Evolutionary conservation across 441 rosid genomes (phyloP), one percentile per base, ranked within the genome.

Genomic region (Erodium chrysanthum): DNA sequence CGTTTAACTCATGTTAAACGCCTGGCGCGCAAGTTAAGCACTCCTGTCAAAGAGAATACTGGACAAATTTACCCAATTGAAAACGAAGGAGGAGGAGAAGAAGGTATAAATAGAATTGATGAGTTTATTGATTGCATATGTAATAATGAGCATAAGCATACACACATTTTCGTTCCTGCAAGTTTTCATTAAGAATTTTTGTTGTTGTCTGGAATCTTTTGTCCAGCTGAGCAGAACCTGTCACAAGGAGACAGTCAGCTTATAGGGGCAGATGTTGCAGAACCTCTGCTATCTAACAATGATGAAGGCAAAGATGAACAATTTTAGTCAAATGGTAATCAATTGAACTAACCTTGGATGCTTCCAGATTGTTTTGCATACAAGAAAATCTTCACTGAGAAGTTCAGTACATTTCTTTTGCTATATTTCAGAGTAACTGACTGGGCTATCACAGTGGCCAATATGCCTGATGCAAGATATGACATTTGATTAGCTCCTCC

Each of bases 1-100:
- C 90, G 95, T 56, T 74, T 89, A 35, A 93, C 77, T 79, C 92
- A 73, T 56, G 76, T 91, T 35, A 93, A 93, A 76, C 81, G 73
- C 68, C 81, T 93, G 15, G 91, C 92, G 5, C 84, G 98, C 29
- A 60, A 27, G 75, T 65, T 82, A 14, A 33, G 37, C 7, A 14
- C 66, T 67, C 73, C 80, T 80, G 70, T 46, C 54, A 70, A 68
- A 7, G 71, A 17, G 64, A 50, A 20, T 70, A 17, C 46, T 48
- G 40, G 52, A 42, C 70, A 74, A 69, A 65, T 65, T 67, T 68
- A 44, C 65, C 78, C 68, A 12, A 68, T 65, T 52, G 37, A 6
- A 33, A 33, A 33, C 37, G 3, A 27, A 27, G 37, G 7, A 27
- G 37, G 7, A 33, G 37, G 7, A 4, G 69, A 70, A 73, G 68